Evolutionary conservation across 805 yeast species (phyloP), one percentile per base, ranked within the genome.

Genomic region (Cephaloascus fragrans): DNA sequence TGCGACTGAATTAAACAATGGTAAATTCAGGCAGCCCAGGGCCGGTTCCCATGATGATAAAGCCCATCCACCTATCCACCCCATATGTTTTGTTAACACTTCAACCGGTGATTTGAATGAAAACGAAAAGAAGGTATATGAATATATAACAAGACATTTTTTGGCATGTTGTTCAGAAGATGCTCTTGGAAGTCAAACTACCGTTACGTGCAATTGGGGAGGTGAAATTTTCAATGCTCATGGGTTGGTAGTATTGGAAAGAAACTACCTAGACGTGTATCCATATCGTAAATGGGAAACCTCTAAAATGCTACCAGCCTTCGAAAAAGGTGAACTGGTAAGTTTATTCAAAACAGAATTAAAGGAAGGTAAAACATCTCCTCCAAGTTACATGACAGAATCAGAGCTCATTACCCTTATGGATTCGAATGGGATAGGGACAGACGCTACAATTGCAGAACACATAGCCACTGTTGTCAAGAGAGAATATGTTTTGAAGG

Each of bases 21-120:
- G 68, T 26, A 70, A 68, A 32, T 83, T 72, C 50, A 51, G 67
- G n/a, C 51, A 51, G 3, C 98, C 99, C 0, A 62, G 97, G 37
- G 68, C 69, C 32, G 99, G 99, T 3, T 70, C 65, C 10, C 80
- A 85, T 52, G 84, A 88, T 52, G 99, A 93, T 61, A 80, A 87
- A 53, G 97, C 98, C 18, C 99, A 93, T 71, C 97, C 98, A 3
- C 97, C 99, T 0, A 93, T 93, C 41, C 97, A 93, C 57, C 99
- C 99, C 0, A 77, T 86, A 9, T 63, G 61, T 41, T 73, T 64
- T 46, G 68, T 51, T 23, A 64, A 58, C 36, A 55, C 50, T 8
- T 6, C 10, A 37, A 52, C 45, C 19, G 48, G 40, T 17, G n/a
- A n/a, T n/a, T 50, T 52, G 36, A 60, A 42, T 10, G 58, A 54